Evolutionary conservation across 306 rosid species (phyloP).

Genomic region (Crotalaria pallida): DNA sequence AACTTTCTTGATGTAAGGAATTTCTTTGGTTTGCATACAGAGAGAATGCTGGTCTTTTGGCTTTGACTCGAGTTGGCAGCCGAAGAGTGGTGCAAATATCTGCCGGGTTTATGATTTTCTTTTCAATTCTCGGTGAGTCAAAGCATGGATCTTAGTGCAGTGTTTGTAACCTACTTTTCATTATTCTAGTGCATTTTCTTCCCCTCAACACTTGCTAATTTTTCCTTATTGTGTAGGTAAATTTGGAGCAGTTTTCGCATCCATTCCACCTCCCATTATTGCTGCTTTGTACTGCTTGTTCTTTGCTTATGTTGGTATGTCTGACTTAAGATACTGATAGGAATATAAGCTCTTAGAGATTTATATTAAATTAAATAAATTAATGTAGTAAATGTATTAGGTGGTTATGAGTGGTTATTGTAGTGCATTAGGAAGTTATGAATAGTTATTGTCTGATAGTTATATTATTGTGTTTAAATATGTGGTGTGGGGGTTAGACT

Average conservation of each 20-base stretch:
- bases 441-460: too few species aligned
- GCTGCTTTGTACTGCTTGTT: constrained; percentile 94
- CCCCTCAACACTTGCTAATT: neutral
- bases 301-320: constrained; percentile 94
- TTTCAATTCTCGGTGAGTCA: constrained; percentile 84
- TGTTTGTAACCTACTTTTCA: neutral
- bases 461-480: too few species aligned
- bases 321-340: neutral
- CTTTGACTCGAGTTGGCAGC: constrained; percentile 94
- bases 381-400: too few species aligned
- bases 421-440: too few species aligned
- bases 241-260: constrained; percentile 95
- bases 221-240: constrained; percentile 53
- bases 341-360: too few species aligned
- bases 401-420: too few species aligned
- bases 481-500: too few species aligned
- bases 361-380: too few species aligned
- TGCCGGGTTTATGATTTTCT: constrained; percentile 98
- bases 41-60: constrained; percentile 97
- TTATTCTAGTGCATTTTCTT: neutral
- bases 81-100: constrained; percentile 97
- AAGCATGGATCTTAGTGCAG: neutral
- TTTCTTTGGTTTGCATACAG: constrained; percentile 37
- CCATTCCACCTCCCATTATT: constrained; percentile 84
- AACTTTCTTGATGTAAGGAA: constrained; percentile 19